A percentile compares a stretch with the other conserved stretches of the same genome.
Conservation (phyloP, 345 rosid genomes). For the Ricinus communis region DNA sequence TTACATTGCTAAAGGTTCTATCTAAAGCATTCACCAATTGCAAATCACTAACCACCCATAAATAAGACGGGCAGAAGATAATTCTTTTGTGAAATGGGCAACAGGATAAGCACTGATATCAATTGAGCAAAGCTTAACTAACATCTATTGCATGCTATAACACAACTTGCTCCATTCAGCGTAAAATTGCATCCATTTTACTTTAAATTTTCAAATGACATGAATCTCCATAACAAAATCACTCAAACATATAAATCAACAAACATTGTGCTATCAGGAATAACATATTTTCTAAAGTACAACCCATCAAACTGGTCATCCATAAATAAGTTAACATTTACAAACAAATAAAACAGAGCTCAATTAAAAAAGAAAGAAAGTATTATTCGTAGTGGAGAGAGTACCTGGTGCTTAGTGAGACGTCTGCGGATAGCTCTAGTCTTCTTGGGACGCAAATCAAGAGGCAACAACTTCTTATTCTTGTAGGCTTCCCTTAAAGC, state of each 20-base stretch:
- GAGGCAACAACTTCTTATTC: slow-evolving; percentile 35
- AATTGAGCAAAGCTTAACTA: too few relatives aligned
- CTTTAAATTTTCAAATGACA: too few relatives aligned
- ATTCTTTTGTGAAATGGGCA: too few relatives aligned
- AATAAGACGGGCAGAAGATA: too few relatives aligned
- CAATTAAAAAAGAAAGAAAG: too few relatives aligned
- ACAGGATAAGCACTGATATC: background rate
- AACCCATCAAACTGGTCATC: background rate
- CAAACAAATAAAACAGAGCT: background rate
- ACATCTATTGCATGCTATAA: too few relatives aligned
- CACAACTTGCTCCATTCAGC: too few relatives aligned
- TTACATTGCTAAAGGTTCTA: background rate
- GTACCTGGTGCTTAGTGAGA: slow-evolving; percentile 32
- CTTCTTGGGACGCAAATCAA: slow-evolving; percentile 32
- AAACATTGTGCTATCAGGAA: background rate
- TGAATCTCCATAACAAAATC: too few relatives aligned
- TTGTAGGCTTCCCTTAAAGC: slow-evolving; percentile 32
- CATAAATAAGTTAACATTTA: background rate
- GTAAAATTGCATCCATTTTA: too few relatives aligned
- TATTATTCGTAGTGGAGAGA: too few relatives aligned
- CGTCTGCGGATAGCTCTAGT: slow-evolving; percentile 30
- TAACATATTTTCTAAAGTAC: background rate
- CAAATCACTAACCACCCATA: background rate
- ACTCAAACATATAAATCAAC: background rate
- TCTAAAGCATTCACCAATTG: background rate